A percentile compares a stretch with the other conserved stretches of the same genome.
Evolutionary conservation across 371 early-diverging fungal species (phyloP).

Genomic region (Syncephalastrum contaminatum): DNA sequence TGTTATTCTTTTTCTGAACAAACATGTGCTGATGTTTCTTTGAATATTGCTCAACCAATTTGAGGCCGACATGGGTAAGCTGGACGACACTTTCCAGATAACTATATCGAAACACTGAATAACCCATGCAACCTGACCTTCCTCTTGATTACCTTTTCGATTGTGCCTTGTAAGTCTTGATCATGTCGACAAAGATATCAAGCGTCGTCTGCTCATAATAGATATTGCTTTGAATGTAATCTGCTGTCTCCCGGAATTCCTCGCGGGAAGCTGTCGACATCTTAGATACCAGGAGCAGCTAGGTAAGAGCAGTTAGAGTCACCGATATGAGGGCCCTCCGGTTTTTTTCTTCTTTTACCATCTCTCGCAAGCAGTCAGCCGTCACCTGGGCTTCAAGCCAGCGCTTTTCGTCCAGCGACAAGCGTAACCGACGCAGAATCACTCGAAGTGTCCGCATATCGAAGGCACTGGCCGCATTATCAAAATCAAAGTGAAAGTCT

Average conservation of each 20-base stretch:
- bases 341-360: conserved; percentile 34
- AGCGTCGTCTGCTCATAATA: conserved; percentile 68
- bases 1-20: conserved; percentile 39
- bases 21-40: conserved; percentile 54
- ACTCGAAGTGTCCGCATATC: conserved; percentile 52
- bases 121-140: too few species aligned
- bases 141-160: conserved; percentile 35
- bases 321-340: not conserved
- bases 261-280: conserved; percentile 54
- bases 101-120: conserved; percentile 22
- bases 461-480: conserved; percentile 54
- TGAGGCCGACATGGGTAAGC: conserved; percentile 60
- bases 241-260: conserved; percentile 58
- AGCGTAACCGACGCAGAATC: conserved; percentile 49
- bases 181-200: conserved; percentile 56
- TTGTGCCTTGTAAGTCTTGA: conserved; percentile 45
- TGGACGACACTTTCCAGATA: conserved; percentile 57
- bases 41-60: conserved; percentile 59
- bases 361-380: conserved; percentile 62
- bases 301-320: not conserved
- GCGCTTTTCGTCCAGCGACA: conserved; percentile 47
- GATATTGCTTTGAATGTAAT: conserved; percentile 68
- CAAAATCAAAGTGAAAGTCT: conserved; percentile 45
- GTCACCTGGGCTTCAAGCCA: conserved; percentile 49
- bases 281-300: conserved; percentile 51